Evolutionary conservation across 2,329 filamentous ascomycete species (phyloP), one percentile per base, ranked within the genome.

Genomic region (Dothideomycetidae sp.): DNA sequence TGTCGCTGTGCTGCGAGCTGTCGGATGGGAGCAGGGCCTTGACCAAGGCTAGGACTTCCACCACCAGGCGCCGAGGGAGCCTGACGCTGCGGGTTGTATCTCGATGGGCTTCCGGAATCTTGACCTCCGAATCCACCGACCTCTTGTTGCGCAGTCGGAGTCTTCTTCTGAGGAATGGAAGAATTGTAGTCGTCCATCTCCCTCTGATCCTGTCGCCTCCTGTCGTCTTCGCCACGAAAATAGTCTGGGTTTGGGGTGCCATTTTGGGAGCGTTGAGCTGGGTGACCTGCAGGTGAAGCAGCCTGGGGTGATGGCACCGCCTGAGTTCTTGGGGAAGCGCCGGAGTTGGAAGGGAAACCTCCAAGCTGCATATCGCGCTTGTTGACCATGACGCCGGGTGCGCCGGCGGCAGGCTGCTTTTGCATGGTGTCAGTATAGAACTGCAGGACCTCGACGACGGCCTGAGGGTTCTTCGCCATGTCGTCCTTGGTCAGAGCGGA

Each of bases 401-500:
- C 49, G 73, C 69, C 46, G 73, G 68, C 76, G 40, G 84, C 75
- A 35, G 73, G 70, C 44, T 78, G 68, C 63, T 84, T 84, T 45
- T 79, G 78, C 33, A 86, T 58, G 53, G 67, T 78, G 57, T 85
- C 81, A 1, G 81, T 83, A 61, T 86, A 88, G 61, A 88, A 88
- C 55, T 86, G 79, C 12, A 88, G 64, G 31, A 84, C 81, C 54
- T 88, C 81, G 39, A 84, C 37, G 34, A 68, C 65, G 18, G 64
- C 65, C 45, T 67, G 64, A 4, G 90, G 90, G 53, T 98, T 94
- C 54, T 90, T 86, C 61, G 93, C 84, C 60, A 96, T 96, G 57
- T 98, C 90, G 53, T 98, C 90, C 61, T 94, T 93, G 42, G 90
- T 96, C 53, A 98, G 90, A 41, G 90, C 90, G 2, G 90, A 96